Evolutionary conservation across 441 rosid species (phyloP).

Genomic region (Melastoma candidum): DNA sequence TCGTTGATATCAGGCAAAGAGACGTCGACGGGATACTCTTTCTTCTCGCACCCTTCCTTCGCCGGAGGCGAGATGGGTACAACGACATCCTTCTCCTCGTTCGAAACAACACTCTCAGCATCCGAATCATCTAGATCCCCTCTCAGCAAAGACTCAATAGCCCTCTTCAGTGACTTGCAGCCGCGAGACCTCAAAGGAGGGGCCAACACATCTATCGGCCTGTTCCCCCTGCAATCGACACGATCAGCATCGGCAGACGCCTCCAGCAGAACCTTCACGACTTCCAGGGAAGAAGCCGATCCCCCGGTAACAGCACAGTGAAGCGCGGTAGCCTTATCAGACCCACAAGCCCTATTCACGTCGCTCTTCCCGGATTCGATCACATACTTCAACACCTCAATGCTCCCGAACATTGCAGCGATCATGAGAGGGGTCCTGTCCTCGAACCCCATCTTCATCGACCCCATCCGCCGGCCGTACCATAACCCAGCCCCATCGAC

Average conservation of each 20-base stretch:
- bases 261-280: constrained; percentile 54
- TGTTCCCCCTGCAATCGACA: constrained; percentile 53
- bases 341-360: constrained; percentile 59
- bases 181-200: constrained; percentile 20
- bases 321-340: constrained; percentile 68
- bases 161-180: constrained; percentile 37
- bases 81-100: too few species aligned
- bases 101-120: constrained; percentile 1
- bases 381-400: constrained; percentile 31
- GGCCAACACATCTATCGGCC: constrained; percentile 44
- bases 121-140: constrained; percentile 27
- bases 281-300: constrained; percentile 33
- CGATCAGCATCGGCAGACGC: constrained; percentile 46
- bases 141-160: constrained; percentile 41
- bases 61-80: constrained; percentile 22
- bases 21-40: constrained; percentile 78
- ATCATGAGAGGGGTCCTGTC: constrained; percentile 75
- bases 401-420: constrained; percentile 74
- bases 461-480: constrained; percentile 68
- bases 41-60: constrained; percentile 50
- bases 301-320: constrained; percentile 85
- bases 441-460: constrained; percentile 75
- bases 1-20: constrained; percentile 78
- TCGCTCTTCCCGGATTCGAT: constrained; percentile 23
- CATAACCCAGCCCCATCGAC: constrained; percentile 9